Conservation (phyloP, 805 yeast species). For the Cyberlindnera mycetangii region DNA sequence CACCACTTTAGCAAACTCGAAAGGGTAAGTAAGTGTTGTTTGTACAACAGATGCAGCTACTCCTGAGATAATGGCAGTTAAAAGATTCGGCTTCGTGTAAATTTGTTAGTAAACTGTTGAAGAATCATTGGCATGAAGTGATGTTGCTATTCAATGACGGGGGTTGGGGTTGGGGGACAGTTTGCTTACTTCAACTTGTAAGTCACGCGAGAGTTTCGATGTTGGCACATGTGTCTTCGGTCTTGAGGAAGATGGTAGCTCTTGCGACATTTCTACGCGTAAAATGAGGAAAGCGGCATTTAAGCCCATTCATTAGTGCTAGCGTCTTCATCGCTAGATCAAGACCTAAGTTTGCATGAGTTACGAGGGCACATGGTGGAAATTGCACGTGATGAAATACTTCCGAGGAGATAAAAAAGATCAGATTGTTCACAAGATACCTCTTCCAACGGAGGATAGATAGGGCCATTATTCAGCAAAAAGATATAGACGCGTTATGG, state of each 20-base stretch:
- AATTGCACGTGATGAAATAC: too few species aligned
- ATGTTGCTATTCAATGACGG: neutral
- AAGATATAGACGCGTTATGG: too few species aligned
- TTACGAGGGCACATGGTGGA: too few species aligned
- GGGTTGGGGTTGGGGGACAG: too few species aligned
- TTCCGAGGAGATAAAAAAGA: too few species aligned
- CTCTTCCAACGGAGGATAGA: too few species aligned
- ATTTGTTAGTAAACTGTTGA: slow-evolving; percentile 3
- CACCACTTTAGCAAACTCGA: slow-evolving; percentile 66
- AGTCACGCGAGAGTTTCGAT: slow-evolving; percentile 16
- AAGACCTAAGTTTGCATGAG: too few species aligned
- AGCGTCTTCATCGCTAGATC: too few species aligned
- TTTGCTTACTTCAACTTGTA: slow-evolving; percentile 23
- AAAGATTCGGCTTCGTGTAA: slow-evolving; percentile 35
- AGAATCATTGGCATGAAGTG: neutral
- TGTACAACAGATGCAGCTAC: slow-evolving; percentile 61
- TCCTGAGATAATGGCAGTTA: slow-evolving; percentile 60
- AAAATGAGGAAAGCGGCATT: too few species aligned
- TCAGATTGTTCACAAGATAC: too few species aligned
- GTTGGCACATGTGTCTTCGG: neutral
- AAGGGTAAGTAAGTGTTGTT: slow-evolving; percentile 65
- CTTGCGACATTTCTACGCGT: slow-evolving; percentile 5
- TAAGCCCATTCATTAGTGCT: too few species aligned
- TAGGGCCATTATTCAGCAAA: too few species aligned
- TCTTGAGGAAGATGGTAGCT: slow-evolving; percentile 7